Conservation (phyloP, 1,284 basidiomycete species). For the Heterobasidion irregulare region DNA sequence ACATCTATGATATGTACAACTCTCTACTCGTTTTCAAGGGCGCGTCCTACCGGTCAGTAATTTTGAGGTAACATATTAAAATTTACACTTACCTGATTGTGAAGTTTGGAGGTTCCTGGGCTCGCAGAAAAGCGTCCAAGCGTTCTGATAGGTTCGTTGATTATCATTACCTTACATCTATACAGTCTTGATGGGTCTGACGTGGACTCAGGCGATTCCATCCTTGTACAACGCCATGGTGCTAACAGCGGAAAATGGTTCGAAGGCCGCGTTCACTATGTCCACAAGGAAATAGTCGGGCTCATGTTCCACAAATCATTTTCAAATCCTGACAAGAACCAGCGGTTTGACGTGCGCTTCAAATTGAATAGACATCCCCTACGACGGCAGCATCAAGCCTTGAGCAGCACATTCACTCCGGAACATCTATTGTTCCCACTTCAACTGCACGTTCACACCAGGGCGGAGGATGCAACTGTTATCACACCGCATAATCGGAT, state of each 20-base stretch:
- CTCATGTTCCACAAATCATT: conserved; percentile 46
- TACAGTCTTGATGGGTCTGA: too few relatives aligned
- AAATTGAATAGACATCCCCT: conserved; percentile 44
- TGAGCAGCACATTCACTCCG: conserved; percentile 33
- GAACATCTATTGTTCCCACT: conserved; percentile 33
- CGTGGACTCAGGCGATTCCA: conserved; percentile 35
- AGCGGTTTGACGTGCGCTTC: conserved; percentile 41
- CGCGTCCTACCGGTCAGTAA: conserved; percentile 35
- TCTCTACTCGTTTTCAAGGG: conserved; percentile 26
- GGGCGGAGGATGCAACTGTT: conserved; percentile 1
- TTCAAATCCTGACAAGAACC: conserved; percentile 13
- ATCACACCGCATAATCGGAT: conserved; percentile 27
- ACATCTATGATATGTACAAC: conserved; percentile 43
- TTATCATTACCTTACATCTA: too few relatives aligned
- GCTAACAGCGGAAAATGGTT: conserved; percentile 36
- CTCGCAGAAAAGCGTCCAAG: conserved; percentile 60
- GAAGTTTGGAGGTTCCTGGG: conserved; percentile 48
- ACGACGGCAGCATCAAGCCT: conserved; percentile 49
- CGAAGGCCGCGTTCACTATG: conserved; percentile 47
- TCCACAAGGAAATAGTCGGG: conserved; percentile 41
- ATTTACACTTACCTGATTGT: neutral
- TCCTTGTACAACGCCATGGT: conserved; percentile 37
- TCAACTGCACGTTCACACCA: conserved; percentile 16
- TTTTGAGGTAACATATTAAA: too few relatives aligned
- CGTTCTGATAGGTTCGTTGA: conserved; percentile 43